Evolutionary conservation across 352 stramenopile genomes (phyloP), one percentile per base, ranked within the genome.

Genomic region (Globisporangium camurandrum): DNA sequence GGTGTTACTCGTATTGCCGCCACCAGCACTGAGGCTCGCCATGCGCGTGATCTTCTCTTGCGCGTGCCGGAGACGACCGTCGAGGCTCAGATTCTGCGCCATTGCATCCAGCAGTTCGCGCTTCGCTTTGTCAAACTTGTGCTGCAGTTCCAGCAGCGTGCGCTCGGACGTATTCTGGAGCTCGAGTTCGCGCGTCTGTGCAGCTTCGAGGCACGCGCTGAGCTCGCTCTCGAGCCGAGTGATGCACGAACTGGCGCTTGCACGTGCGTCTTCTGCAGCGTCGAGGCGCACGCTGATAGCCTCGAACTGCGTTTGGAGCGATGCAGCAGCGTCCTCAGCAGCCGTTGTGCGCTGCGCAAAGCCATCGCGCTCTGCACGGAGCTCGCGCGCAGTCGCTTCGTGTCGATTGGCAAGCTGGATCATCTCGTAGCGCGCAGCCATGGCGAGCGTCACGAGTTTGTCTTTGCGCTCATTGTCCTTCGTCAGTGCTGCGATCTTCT

Each of bases 401-500:
- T 67, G 62, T n/a, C 60, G 58, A 12, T 79, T 87, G 12, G 72
- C 74, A 22, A 54, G 50, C 28, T 75, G 64, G 17, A 77, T 62
- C 65, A 85, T 86, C 55, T 87, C 75, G 61, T 87, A 71, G 12
- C 81, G 70, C 23, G 81, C 81, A 41, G 66, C 79, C 81, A 93
- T 93, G 2, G 81, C 76, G 19, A 88, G 60, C n/a, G 57, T 73
- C 34, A 89, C 64, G 11, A 93, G 67, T 40, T 79, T 77, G 51
- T 90, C 81, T 39, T 88, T 87, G 20, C 76, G 68, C 41, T 73
- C 69, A 27, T 80, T 83, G 33, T 88, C 75, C 66, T 88, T 84
- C 19, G 62, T 78, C 14, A 93, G 54, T 28, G 69, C 49, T 26
- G 76, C 72, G 20, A 89, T 66, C 49, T 93, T 93, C 57, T 88